These are phyloP conservation scores for Suillus decipiens DNA, from an alignment of 768 basidiomycete genomes.

Conservation along the genomic window DNA sequence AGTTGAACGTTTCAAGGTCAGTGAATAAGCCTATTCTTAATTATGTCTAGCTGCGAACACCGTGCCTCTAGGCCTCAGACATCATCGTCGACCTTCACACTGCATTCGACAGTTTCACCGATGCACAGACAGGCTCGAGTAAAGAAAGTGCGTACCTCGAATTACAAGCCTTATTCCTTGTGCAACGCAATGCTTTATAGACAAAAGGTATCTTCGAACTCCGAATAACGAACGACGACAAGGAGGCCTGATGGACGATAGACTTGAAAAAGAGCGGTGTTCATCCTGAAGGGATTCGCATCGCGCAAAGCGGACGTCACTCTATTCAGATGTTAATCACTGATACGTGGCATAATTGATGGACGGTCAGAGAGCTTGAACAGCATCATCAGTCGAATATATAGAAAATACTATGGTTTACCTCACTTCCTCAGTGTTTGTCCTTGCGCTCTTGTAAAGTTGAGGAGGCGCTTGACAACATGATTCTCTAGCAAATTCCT, in stretches of 20 bases:
- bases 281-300: conserved; percentile 66
- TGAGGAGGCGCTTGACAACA: conserved; percentile 79
- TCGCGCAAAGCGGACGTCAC: conserved; percentile 79
- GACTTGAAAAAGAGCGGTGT: conserved; percentile 86
- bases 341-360: conserved; percentile 42
- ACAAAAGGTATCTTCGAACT: conserved; percentile 89
- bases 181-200: conserved; percentile 38
- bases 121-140: conserved; percentile 67
- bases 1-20: conserved; percentile 72
- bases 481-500: conserved; percentile 96
- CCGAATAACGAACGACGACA: conserved; percentile 70
- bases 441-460: conserved; percentile 96
- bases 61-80: conserved; percentile 59
- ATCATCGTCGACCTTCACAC: conserved; percentile 55
- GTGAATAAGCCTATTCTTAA: not conserved
- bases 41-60: not conserved
- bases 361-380: conserved; percentile 90
- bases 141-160: conserved; percentile 59
- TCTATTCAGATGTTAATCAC: not conserved
- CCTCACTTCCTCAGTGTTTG: conserved; percentile 88
- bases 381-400: conserved; percentile 12
- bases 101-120: conserved; percentile 54
- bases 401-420: not conserved
- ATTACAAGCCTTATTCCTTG: not conserved
- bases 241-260: conserved; percentile 84